A percentile compares a stretch with the other conserved stretches of the same genome.
Conservation (phyloP, 2,329 filamentous ascomycete genomes). For the Colletotrichum higginsianum region DNA sequence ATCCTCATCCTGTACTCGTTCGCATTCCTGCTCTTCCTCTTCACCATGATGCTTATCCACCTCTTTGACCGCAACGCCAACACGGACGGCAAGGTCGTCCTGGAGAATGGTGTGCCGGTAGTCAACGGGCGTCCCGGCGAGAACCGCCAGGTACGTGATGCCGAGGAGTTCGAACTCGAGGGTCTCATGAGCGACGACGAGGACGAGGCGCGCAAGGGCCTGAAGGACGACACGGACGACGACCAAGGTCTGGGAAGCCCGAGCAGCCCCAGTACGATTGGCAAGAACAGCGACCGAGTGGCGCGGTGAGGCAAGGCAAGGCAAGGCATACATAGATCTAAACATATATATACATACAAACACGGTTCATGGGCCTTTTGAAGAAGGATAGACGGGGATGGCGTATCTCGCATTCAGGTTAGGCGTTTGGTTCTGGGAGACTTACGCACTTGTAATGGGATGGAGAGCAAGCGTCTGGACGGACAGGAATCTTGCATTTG, state of each 20-base stretch:
- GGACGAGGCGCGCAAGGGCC: conserved; percentile 61
- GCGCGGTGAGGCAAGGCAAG: conserved; percentile 40
- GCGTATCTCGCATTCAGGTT: conserved; percentile 30
- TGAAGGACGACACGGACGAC: conserved; percentile 85
- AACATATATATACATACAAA: no score
- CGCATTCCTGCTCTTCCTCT: conserved; percentile 91
- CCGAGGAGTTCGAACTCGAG: conserved; percentile 89
- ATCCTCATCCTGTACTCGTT: conserved; percentile 92
- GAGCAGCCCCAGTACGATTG: conserved; percentile 60
- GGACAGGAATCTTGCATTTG: conserved; percentile 27
- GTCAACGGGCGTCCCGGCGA: conserved; percentile 56
- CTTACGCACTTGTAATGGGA: conserved; percentile 20
- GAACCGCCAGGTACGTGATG: conserved; percentile 76
- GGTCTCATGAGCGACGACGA: conserved; percentile 88
- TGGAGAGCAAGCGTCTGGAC: conserved; percentile 26
- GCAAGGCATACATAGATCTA: not conserved
- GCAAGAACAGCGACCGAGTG: conserved; percentile 60
- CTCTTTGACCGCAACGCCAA: conserved; percentile 79
- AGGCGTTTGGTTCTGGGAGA: conserved; percentile 37
- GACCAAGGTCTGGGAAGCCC: conserved; percentile 50
- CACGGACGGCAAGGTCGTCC: conserved; percentile 55
- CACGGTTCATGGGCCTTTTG: conserved; percentile 7
- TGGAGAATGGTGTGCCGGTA: conserved; percentile 54
- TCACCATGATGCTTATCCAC: conserved; percentile 87
- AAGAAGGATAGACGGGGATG: conserved; percentile 34